These are phyloP conservation scores for Euclidium syriacum DNA, from an alignment of 345 rosid species.

Conservation along the genomic window DNA sequence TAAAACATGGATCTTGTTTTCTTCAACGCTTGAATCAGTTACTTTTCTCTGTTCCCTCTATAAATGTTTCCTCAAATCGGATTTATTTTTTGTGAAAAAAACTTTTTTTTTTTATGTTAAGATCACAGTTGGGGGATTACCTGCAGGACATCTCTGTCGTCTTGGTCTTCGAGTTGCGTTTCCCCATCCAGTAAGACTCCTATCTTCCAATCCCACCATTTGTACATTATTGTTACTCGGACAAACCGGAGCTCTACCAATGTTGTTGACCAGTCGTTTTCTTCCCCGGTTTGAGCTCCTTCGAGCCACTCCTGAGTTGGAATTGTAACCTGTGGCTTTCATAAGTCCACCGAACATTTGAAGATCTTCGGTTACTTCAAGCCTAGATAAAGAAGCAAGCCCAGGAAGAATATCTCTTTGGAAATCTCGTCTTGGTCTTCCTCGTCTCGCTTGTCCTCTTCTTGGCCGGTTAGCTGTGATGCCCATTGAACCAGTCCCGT, in stretches of 20 bases:
- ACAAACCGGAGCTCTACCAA: constrained; percentile 40
- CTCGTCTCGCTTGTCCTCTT: constrained; percentile 81
- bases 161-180: constrained; percentile 88
- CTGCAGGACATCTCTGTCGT: constrained; percentile 82
- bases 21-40: constrained; percentile 17
- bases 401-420: constrained; percentile 98
- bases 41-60: constrained; percentile 30
- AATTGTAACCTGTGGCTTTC: constrained; percentile 67
- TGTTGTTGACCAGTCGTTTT: constrained; percentile 36
- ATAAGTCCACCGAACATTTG: constrained; percentile 85
- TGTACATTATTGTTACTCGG: constrained; percentile 32
- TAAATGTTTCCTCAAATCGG: constrained; percentile 26
- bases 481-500: constrained; percentile 35
- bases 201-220: constrained; percentile 68
- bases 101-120: constrained; percentile 37
- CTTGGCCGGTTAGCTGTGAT: constrained; percentile 44
- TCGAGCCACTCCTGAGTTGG: constrained; percentile 66
- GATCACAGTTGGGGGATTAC: constrained; percentile 53
- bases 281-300: constrained; percentile 78
- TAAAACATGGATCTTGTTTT: neutral
- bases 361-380: constrained; percentile 88
- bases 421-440: constrained; percentile 94
- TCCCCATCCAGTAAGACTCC: constrained; percentile 88
- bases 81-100: constrained; percentile 2
- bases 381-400: constrained; percentile 76